Evolutionary conservation across 306 rosid genomes (phyloP).

Genomic region (Malus orientalis): DNA sequence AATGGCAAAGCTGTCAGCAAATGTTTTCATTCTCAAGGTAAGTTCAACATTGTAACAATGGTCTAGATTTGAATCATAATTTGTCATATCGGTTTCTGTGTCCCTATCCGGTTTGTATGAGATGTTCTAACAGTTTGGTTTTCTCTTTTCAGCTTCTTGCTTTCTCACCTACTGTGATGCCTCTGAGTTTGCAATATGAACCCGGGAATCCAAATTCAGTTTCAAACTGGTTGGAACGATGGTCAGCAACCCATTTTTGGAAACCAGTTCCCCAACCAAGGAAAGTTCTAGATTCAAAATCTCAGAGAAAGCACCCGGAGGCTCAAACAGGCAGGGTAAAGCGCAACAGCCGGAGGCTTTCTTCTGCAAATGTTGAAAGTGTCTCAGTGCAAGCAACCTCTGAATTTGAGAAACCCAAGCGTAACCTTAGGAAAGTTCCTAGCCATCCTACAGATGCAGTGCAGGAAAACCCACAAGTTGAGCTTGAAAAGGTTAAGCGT

Average conservation of each 20-base stretch:
- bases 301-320: slow-evolving; percentile 64
- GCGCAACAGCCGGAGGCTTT: slow-evolving; percentile 55
- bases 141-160: slow-evolving; percentile 61
- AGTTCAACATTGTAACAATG: not conserved
- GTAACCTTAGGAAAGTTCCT: slow-evolving; percentile 49
- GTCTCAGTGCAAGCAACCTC: slow-evolving; percentile 44
- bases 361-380: slow-evolving; percentile 43
- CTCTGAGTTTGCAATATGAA: slow-evolving; percentile 61
- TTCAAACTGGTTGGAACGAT: slow-evolving; percentile 72
- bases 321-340: slow-evolving; percentile 61
- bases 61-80: not conserved
- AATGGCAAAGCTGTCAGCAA: slow-evolving; percentile 52
- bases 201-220: slow-evolving; percentile 77
- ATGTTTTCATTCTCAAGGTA: slow-evolving; percentile 70
- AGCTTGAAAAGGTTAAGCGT: slow-evolving; percentile 91
- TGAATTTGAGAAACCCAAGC: slow-evolving; percentile 85
- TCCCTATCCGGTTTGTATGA: not conserved
- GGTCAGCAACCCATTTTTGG: slow-evolving; percentile 81
- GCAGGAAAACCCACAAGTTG: slow-evolving; percentile 80
- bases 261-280: slow-evolving; percentile 71
- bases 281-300: slow-evolving; percentile 51
- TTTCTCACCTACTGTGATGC: slow-evolving; percentile 55
- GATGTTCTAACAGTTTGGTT: slow-evolving; percentile 24
- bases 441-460: slow-evolving; percentile 54
- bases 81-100: not conserved